Conservation (phyloP, 148 eudicot genomes). For the Fagopyrum esculentum region DNA sequence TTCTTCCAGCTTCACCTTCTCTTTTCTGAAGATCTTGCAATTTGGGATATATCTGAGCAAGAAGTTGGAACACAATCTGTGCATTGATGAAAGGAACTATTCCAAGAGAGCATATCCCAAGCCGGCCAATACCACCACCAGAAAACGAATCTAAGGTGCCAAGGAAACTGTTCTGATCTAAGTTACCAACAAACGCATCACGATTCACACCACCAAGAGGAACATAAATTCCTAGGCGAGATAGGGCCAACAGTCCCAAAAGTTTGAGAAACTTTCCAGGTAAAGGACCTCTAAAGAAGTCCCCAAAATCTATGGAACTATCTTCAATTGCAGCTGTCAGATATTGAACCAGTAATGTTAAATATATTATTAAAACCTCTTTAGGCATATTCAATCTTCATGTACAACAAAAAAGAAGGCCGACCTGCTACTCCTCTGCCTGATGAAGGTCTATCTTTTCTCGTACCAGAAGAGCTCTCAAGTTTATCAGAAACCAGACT, state of each 20-base stretch:
- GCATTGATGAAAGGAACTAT: conserved; percentile 99
- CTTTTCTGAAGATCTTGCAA: conserved; percentile 94
- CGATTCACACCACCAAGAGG: conserved; percentile 99
- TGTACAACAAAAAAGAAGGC: conserved; percentile 13
- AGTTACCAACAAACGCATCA: conserved; percentile 88
- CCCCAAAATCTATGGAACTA: conserved; percentile 91
- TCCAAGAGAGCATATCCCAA: conserved; percentile 97
- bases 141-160: conserved; percentile 96
- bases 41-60: conserved; percentile 90
- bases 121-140: conserved; percentile 98
- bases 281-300: conserved; percentile 98
- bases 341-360: conserved; percentile 36
- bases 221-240: conserved; percentile 91
- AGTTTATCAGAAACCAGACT: conserved; percentile 44
- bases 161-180: conserved; percentile 83
- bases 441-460: conserved; percentile 64
- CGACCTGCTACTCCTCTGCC: conserved; percentile 85
- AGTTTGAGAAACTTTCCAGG: conserved; percentile 95
- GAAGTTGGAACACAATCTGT: conserved; percentile 95
- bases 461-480: conserved; percentile 65
- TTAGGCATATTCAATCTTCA: neutral
- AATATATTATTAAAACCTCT: conserved; percentile 6
- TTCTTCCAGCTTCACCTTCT: conserved; percentile 99
- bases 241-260: conserved; percentile 78
- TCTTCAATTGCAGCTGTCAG: conserved; percentile 98